phyloP scores from a whole-genome alignment of 495 filamentous ascomycete genomes.

The Mycothermus thermophilus region DNA sequence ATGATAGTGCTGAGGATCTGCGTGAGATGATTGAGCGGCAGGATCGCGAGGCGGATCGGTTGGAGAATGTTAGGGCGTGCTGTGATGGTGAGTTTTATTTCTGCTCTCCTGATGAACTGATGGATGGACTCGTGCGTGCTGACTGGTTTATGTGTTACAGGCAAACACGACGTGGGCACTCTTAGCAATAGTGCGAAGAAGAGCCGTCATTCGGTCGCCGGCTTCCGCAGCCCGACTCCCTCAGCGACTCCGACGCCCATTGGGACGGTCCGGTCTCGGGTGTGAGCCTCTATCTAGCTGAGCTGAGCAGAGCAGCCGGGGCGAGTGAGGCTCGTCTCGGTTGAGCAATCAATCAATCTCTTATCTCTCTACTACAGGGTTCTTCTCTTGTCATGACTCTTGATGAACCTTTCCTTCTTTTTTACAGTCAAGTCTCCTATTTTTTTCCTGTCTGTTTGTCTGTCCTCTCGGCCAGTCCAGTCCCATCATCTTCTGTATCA shows the following conservation, averaged over 20 bases:
- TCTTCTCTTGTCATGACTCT: no score
- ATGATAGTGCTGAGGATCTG: slow-evolving; percentile 70
- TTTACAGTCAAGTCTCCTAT: no score
- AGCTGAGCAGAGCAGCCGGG: no score
- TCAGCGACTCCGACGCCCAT: slow-evolving; percentile 24
- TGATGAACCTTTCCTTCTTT: no score
- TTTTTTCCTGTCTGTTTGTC: no score
- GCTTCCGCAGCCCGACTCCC: slow-evolving; percentile 20
- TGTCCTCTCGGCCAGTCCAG: no score
- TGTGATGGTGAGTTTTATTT: slow-evolving; percentile 65
- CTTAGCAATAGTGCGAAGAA: slow-evolving; percentile 32
- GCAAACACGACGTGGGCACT: slow-evolving; percentile 60
- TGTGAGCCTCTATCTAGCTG: no score
- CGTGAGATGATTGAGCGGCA: slow-evolving; percentile 59
- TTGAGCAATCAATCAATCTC: no score
- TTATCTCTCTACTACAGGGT: no score
- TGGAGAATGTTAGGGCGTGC: slow-evolving; percentile 94
- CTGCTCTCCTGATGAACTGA: neutral
- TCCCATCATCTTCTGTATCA: no score
- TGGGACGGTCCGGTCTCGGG: slow-evolving; percentile 18
- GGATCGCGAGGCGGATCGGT: slow-evolving; percentile 55
- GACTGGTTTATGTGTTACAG: slow-evolving; percentile 28
- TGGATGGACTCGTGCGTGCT: neutral
- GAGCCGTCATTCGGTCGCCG: slow-evolving; percentile 17
- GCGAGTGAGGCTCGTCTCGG: no score